Evolutionary conservation across 2,329 filamentous ascomycete species (phyloP), one percentile per base, ranked within the genome.

Genomic region (Clonostachys byssicola): DNA sequence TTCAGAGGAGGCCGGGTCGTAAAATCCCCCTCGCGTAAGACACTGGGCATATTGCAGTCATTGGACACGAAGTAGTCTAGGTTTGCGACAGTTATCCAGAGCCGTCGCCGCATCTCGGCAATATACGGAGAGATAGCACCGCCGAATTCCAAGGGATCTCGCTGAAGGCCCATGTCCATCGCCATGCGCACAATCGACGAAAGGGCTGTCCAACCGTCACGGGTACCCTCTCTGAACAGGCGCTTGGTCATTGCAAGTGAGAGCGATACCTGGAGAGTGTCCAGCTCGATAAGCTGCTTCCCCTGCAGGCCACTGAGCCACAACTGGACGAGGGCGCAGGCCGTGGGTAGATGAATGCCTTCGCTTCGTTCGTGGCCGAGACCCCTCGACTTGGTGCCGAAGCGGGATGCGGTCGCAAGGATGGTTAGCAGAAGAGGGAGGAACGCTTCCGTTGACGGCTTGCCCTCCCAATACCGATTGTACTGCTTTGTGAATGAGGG

Each of bases 121-220:
- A 72, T 66, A 53, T 78, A 81, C 0, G 74, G 65, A 6, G 68
- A 65, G 45, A 81, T 72, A 33, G 72, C 68, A 5, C 67, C 63
- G 23, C 70, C 66, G 47, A 75, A 79, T 52, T 81, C 78, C 13
- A 73, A 73, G 4, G 78, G 76, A 46, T 81, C 78, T 5, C 77
- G 70, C 53, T 81, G 78, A 42, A 81, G 63, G 4, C 77, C 78
- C 76, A 81, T 80, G 4, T 73, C 75, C 77, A 81, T 81, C 33
- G 76, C 78, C 65, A 78, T 75, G 14, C 78, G 73, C 6, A 80
- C 70, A 40, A 81, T 72, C 45, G 72, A 70, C 6, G 78, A 78
- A n/a, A 81, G 61, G 47, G 78, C 74, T 13, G 72, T 70, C 78
- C 78, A 81, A 0, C 72, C 66, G 45, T 77, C 73, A 45, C 79